Evolutionary conservation across 805 yeast genomes (phyloP).

Genomic region (Cyberlindnera sargentensis): DNA sequence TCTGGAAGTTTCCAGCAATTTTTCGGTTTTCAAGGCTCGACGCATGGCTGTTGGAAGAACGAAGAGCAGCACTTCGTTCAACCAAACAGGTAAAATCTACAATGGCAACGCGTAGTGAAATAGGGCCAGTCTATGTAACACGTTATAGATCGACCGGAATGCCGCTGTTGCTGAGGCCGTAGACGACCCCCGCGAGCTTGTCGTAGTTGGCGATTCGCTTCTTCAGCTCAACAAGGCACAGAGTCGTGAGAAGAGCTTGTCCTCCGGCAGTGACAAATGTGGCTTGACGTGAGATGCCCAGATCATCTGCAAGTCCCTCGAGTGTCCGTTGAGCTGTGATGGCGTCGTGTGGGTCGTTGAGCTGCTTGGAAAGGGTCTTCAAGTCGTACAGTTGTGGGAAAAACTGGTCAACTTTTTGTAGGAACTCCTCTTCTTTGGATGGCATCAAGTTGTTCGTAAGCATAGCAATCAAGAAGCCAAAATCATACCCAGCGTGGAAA

Average conservation of each 20-base stretch:
- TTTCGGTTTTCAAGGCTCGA: no score
- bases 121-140: no score
- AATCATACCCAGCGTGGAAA: conserved; percentile 90
- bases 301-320: conserved; percentile 63
- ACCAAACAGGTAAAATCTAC: no score
- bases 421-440: conserved; percentile 68
- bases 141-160: no score
- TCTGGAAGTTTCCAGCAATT: no score
- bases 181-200: conserved; percentile 42
- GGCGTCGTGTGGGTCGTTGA: background rate
- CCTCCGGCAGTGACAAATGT: conserved; percentile 56
- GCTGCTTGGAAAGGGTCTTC: conserved; percentile 41
- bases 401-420: conserved; percentile 58
- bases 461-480: conserved; percentile 79
- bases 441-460: conserved; percentile 76
- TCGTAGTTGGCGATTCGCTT: conserved; percentile 28
- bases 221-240: conserved; percentile 52
- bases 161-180: conserved; percentile 36
- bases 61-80: no score
- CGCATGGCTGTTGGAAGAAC: no score
- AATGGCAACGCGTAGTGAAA: no score
- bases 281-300: conserved; percentile 54
- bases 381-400: conserved; percentile 84
- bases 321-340: conserved; percentile 35
- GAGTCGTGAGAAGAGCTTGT: conserved; percentile 52